These are phyloP conservation scores for Xylaria scruposa DNA, from an alignment of 495 filamentous ascomycete species.

Conservation along the genomic window DNA sequence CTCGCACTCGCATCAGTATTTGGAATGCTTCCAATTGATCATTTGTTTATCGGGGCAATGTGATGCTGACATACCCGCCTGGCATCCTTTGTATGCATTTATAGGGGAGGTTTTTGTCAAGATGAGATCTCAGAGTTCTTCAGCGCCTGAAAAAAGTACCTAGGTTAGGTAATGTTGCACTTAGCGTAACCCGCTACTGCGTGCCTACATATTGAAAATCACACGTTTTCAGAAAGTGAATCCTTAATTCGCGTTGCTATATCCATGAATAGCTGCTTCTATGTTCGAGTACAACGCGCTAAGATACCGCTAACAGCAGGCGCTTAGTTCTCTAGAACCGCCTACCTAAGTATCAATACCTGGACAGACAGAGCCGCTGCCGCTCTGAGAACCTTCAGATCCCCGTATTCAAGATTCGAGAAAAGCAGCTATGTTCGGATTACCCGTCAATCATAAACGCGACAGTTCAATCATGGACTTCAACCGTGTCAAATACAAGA, in stretches of 20 bases:
- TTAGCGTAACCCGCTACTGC: not conserved
- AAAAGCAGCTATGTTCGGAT: not conserved
- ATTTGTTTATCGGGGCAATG: slow-evolving; percentile 5
- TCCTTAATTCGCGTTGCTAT: not conserved
- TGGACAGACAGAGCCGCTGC: not conserved
- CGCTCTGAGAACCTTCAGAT: not conserved
- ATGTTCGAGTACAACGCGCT: not conserved
- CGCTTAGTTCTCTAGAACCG: not conserved
- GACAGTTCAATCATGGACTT: not conserved
- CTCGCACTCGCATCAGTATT: not conserved
- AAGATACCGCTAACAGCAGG: not conserved
- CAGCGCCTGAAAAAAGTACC: not conserved
- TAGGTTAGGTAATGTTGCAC: not conserved
- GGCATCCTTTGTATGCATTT: not conserved
- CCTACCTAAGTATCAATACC: not conserved
- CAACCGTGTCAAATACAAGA: not conserved
- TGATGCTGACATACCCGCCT: not conserved
- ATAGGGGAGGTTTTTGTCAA: not conserved
- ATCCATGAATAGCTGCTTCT: not conserved
- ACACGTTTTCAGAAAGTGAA: not conserved
- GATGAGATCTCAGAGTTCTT: not conserved
- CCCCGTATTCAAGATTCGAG: not conserved
- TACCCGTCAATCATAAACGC: not conserved
- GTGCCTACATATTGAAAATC: not conserved
- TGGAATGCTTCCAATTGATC: slow-evolving; percentile 11